Percentiles rank a stretch among this genome's conserved stretches.
Conservation (phyloP, 2,329 filamentous ascomycete species). For the Apiospora marii region DNA sequence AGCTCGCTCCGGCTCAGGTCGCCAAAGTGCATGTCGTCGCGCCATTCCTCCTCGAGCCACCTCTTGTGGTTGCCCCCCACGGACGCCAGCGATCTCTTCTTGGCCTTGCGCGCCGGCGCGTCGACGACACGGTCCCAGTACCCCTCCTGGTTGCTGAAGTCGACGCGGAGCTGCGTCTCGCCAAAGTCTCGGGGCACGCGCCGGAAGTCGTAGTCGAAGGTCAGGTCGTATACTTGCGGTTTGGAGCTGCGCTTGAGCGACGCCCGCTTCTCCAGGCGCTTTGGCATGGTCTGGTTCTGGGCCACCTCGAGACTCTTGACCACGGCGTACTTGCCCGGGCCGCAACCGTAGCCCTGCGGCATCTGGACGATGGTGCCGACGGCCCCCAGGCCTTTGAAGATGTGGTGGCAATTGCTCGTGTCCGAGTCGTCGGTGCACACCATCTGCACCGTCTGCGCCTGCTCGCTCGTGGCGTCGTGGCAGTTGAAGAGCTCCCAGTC, state of each 20-base stretch:
- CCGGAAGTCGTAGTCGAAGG: slow-evolving; percentile 50
- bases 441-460: slow-evolving; percentile 47
- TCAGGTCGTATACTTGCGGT: slow-evolving; percentile 45
- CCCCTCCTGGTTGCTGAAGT: slow-evolving; percentile 46
- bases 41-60: too few relatives aligned
- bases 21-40: too few relatives aligned
- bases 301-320: slow-evolving; percentile 33
- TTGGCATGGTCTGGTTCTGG: too few relatives aligned
- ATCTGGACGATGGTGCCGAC: slow-evolving; percentile 50
- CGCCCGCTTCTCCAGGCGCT: too few relatives aligned
- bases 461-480: slow-evolving; percentile 34
- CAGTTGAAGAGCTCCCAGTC: slow-evolving; percentile 53
- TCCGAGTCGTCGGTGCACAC: slow-evolving; percentile 46
- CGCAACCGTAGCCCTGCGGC: slow-evolving; percentile 49
- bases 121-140: slow-evolving; percentile 48
- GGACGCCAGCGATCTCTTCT: slow-evolving; percentile 27
- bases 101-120: slow-evolving; percentile 32
- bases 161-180: slow-evolving; percentile 47
- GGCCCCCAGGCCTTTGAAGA: slow-evolving; percentile 46
- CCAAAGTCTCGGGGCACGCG: slow-evolving; percentile 42
- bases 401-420: slow-evolving; percentile 48
- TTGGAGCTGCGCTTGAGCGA: not conserved
- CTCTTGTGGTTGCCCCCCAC: too few relatives aligned
- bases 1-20: too few relatives aligned
- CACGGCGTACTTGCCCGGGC: slow-evolving; percentile 46